Percentiles rank a stretch among this genome's conserved stretches.
These are phyloP conservation scores for Wakefieldia striispora DNA, from an alignment of 768 basidiomycete genomes.

Conservation along the genomic window DNA sequence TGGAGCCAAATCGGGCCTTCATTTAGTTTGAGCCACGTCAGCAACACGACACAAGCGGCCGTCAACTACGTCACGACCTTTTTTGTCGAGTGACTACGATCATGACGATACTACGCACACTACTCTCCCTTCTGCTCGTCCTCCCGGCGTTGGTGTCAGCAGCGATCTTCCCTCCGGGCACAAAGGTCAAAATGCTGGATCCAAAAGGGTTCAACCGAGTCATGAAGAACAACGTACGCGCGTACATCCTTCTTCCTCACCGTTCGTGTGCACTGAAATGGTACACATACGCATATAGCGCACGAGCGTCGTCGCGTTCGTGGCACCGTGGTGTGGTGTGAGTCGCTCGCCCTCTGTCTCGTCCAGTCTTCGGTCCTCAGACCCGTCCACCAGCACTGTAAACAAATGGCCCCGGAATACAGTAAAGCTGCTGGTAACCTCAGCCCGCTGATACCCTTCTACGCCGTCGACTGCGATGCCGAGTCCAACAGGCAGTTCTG, in stretches of 20 bases:
- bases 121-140: constrained; percentile 18
- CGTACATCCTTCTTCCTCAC: background rate
- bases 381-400: constrained; percentile 56
- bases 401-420: constrained; percentile 81
- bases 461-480: constrained; percentile 92
- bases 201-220: constrained; percentile 64
- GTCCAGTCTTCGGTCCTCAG: background rate
- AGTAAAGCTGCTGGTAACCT: constrained; percentile 78
- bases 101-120: too few relatives aligned
- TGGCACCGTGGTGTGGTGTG: constrained; percentile 94
- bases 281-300: constrained; percentile 39
- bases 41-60: too few relatives aligned
- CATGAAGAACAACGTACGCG: constrained; percentile 73
- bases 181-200: constrained; percentile 73
- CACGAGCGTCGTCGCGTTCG: constrained; percentile 82
- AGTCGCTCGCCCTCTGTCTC: constrained; percentile 22
- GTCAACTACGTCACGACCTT: background rate
- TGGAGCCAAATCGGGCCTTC: too few relatives aligned
- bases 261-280: background rate
- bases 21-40: background rate
- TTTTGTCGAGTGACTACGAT: constrained; percentile 16
- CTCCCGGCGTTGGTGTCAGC: constrained; percentile 41
- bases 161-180: constrained; percentile 47
- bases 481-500: constrained; percentile 80
- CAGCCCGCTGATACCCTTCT: constrained; percentile 80